Base-by-base conservation (phyloP, 257 asterid genomes). In the Nemophila menziesii region DNA sequence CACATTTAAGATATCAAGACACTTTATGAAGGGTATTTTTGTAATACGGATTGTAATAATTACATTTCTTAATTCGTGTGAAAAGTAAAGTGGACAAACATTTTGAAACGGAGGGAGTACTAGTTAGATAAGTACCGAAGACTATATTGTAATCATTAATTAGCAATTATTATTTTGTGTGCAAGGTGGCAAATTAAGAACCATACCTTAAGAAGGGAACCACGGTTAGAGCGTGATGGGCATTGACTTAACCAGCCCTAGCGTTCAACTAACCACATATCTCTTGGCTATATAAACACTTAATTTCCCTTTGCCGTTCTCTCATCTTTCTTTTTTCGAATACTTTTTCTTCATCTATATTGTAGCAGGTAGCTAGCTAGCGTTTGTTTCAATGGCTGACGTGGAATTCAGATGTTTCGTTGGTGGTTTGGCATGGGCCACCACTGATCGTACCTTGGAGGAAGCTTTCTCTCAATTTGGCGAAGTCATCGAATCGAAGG, bases 401-500 rank as follows among this genome's bases (percentile, higher is more conserved):
- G 45, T 51, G 14, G 64, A 63, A 22, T 56, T 10, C 49, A 46
- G 64, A 22, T 63, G 69, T 23, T 63, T 63, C 29, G 64, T 63
- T 0, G 69, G 69, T 63, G 69, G 69, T 8, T 52, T 72, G 56
- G 81, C 86, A 0, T 77, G 86, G 81, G 75, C 79, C 66, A 72
- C 86, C 79, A 61, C 59, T 17, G 86, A 77, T 44, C 58, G 62
- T 7, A 37, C 79, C 0, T 72, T 77, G 12, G 65, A 56, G 43
- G 34, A 72, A 0, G 82, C 82, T 5, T 77, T 77, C 56, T 58
- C 86, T 17, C 64, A 61, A 26, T 77, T 39, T 46, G 86, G 74
- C 60, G 66, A 69, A 13, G 79, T 79, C 58, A 11, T 72, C 74
- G 92, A 79, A 51, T 72, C 92, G 71, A 79, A 79, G 90, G 65